A percentile compares a stretch with the other conserved stretches of the same genome.
These are phyloP conservation scores for Russula lepida DNA, from an alignment of 768 basidiomycete genomes.

Conservation along the genomic window DNA sequence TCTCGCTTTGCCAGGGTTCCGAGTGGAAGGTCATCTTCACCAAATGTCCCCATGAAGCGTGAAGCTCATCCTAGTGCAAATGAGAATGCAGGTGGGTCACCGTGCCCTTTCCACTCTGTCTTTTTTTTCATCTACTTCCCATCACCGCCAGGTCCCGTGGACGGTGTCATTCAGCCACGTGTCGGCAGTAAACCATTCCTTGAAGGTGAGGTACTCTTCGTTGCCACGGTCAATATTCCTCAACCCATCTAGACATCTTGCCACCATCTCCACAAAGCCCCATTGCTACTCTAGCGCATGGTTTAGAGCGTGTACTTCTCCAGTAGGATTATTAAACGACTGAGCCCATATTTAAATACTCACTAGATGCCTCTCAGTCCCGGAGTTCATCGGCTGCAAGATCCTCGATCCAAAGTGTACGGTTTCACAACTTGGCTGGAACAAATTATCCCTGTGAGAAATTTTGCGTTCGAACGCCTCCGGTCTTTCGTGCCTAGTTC, in stretches of 20 bases:
- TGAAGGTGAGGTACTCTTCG: constrained; percentile 7
- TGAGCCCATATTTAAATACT: neutral
- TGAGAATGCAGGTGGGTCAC: neutral
- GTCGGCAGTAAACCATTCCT: constrained; percentile 5
- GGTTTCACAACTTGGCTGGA: constrained; percentile 73
- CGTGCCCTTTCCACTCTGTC: neutral
- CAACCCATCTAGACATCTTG: constrained; percentile 33
- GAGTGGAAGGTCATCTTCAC: neutral
- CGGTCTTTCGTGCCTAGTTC: constrained; percentile 72
- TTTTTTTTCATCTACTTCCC: neutral
- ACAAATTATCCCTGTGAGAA: constrained; percentile 61
- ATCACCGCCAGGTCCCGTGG: constrained; percentile 7
- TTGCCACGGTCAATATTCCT: neutral
- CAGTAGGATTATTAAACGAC: constrained; percentile 41
- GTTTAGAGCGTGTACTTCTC: constrained; percentile 64
- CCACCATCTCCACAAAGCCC: constrained; percentile 40
- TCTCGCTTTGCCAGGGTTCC: too few species aligned
- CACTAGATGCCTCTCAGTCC: constrained; percentile 40
- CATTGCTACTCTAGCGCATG: constrained; percentile 56
- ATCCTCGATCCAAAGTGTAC: constrained; percentile 77
- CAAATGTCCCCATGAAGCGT: neutral
- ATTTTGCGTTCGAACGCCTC: constrained; percentile 80
- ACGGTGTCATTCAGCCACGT: constrained; percentile 21
- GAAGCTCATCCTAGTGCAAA: neutral
- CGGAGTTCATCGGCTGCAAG: constrained; percentile 82